These are phyloP conservation scores for Botrytis fragariae DNA, from an alignment of 2,329 filamentous ascomycete species.

Conservation along the genomic window DNA sequence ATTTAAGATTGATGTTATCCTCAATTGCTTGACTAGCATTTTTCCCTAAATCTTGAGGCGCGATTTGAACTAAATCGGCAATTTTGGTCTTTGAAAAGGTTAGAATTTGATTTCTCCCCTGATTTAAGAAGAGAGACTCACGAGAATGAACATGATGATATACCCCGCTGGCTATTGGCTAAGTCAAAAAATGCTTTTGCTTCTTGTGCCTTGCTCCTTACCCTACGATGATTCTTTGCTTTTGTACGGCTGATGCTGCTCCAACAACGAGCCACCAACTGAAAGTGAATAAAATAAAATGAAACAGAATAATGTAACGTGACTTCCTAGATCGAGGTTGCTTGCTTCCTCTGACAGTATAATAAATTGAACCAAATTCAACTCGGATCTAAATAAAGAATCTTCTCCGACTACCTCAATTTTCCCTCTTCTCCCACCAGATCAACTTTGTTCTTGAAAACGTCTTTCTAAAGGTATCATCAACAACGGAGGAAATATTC, in stretches of 20 bases:
- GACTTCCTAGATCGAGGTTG: background rate
- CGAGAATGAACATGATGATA: constrained; percentile 49
- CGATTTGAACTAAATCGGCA: constrained; percentile 90
- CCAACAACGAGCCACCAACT: background rate
- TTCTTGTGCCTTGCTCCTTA: background rate
- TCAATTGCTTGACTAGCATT: constrained; percentile 81
- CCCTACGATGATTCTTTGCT: background rate
- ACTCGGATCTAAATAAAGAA: background rate
- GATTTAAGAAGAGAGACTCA: constrained; percentile 36
- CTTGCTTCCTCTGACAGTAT: background rate
- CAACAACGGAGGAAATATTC: background rate
- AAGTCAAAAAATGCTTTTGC: background rate
- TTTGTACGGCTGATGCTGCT: background rate
- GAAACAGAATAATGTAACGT: background rate
- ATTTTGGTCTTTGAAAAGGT: constrained; percentile 72
- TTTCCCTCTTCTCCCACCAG: background rate
- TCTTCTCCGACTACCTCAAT: background rate
- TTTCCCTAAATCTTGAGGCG: constrained; percentile 83
- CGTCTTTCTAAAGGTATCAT: background rate
- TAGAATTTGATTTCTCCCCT: constrained; percentile 2
- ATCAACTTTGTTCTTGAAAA: background rate
- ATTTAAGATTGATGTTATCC: constrained; percentile 96
- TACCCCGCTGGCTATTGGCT: background rate
- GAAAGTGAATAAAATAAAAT: background rate
- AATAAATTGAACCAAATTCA: background rate